These are phyloP conservation scores for Malbranchea cinnamomea DNA, from an alignment of 2,329 filamentous ascomycete genomes.

Conservation along the genomic window DNA sequence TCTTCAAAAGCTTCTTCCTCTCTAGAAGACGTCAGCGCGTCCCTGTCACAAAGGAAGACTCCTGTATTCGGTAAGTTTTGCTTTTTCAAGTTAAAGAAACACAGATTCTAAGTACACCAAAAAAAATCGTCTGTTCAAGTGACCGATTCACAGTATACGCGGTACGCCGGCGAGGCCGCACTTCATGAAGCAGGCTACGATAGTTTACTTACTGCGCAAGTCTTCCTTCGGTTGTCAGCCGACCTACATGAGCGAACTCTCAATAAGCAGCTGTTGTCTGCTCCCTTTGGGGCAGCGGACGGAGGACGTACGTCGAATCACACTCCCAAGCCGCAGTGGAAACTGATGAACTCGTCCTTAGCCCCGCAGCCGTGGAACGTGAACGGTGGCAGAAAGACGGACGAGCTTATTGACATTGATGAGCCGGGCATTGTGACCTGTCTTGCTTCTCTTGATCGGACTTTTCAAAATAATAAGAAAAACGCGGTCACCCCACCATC, in stretches of 20 bases:
- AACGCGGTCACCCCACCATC: background rate
- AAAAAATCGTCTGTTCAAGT: constrained; percentile 10
- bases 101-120: background rate
- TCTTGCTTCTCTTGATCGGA: background rate
- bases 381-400: background rate
- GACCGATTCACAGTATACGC: constrained; percentile 17
- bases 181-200: constrained; percentile 49
- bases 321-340: background rate
- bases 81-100: background rate
- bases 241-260: constrained; percentile 30
- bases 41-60: constrained; percentile 13
- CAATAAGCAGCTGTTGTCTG: too few species aligned
- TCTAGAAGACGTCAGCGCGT: constrained; percentile 6
- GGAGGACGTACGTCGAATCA: too few species aligned
- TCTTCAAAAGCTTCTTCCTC: constrained; percentile 5
- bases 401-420: constrained; percentile 3
- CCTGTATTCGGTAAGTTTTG: constrained; percentile 19
- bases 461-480: too few species aligned
- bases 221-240: constrained; percentile 41
- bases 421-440: constrained; percentile 4
- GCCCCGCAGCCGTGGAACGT: background rate
- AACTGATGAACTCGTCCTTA: background rate
- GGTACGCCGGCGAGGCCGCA: constrained; percentile 15
- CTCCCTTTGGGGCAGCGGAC: too few species aligned
- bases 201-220: constrained; percentile 44